Conservation (phyloP, 2,329 filamentous ascomycete species). For the Fusarium sp. region DNA sequence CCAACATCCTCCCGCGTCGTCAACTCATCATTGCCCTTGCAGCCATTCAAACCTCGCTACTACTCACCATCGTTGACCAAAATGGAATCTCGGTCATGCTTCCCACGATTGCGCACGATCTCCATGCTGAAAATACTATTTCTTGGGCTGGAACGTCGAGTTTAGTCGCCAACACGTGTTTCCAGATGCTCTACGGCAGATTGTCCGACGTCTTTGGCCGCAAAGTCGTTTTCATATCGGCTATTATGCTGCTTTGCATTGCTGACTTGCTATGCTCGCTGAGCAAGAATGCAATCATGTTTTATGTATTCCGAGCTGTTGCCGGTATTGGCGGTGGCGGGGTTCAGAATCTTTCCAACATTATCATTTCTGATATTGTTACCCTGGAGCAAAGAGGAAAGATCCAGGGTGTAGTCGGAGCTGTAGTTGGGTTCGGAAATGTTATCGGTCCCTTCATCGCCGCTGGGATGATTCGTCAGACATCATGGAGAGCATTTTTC, state of each 20-base stretch:
- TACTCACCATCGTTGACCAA: not conserved
- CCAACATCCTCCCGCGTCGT: not conserved
- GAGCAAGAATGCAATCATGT: not conserved
- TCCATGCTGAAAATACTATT: not conserved
- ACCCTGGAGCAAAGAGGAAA: not conserved
- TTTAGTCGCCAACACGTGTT: conserved; percentile 2
- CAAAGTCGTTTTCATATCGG: not conserved
- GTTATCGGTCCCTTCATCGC: not conserved
- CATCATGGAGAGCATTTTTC: not conserved
- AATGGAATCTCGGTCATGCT: not conserved
- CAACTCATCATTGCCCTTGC: not conserved
- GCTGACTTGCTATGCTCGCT: not conserved
- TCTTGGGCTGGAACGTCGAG: conserved; percentile 11
- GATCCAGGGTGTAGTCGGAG: not conserved
- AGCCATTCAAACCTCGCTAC: not conserved
- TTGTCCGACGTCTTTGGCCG: conserved; percentile 7
- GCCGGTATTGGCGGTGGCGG: conserved; percentile 2
- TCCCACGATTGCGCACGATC: not conserved
- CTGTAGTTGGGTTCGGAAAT: not conserved
- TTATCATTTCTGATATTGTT: conserved; percentile 3
- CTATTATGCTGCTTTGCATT: accelerated
- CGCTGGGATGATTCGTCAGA: not conserved
- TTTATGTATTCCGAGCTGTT: not conserved
- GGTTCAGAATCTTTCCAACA: not conserved
- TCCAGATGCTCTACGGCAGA: conserved; percentile 8